Evolutionary conservation across 495 filamentous ascomycete species (phyloP), one percentile per base, ranked within the genome.

Genomic region (Lasiosphaeris hirsuta): DNA sequence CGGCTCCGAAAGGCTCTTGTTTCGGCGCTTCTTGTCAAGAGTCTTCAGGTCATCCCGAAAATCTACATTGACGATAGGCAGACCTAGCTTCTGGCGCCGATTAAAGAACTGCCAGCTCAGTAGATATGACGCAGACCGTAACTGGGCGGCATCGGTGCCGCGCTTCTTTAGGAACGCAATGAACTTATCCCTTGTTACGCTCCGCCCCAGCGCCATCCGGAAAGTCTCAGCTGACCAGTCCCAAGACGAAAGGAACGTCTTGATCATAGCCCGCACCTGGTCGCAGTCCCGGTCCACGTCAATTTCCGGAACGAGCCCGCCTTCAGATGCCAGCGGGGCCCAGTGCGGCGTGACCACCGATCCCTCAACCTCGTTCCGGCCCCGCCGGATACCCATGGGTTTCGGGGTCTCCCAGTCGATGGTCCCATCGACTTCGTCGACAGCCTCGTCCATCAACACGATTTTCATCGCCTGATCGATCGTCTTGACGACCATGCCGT

Each of bases 31-130:
- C 34, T 47, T 47, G 17, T 37, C 23, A 10, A 46, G 23, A 1
- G 10, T 56, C 14, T 15, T n/a, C 42, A 46, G 53, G 13, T 47
- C 41, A 46, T 47, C 41, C 34, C 42, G 33, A 14, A 39, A 30
- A 30, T 46, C 8, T 17, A 37, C 42, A 18, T 39, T n/a, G 13
- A 33, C 42, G 14, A 56, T 37, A 2, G 15, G 4, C 17, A 56
- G 34, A 39, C 42, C 53, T n/a, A 56, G 34, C 42, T 48, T 45
- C 17, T 56, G 19, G 42, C 53, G 53, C 14, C 53, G 41, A 36
- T 56, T 56, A 35, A 56, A 47, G 43, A 56, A 56, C 41, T 56
- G 42, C 42, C 53, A 56, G 53, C 53, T 56, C 7, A 56, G 34
- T n/a, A 56, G 13, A 11, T 47, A 56, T 7, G 53, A 33, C 23